These are phyloP conservation scores for Penicillium brasilianum DNA, from an alignment of 2,329 filamentous ascomycete species.

Conservation along the genomic window DNA sequence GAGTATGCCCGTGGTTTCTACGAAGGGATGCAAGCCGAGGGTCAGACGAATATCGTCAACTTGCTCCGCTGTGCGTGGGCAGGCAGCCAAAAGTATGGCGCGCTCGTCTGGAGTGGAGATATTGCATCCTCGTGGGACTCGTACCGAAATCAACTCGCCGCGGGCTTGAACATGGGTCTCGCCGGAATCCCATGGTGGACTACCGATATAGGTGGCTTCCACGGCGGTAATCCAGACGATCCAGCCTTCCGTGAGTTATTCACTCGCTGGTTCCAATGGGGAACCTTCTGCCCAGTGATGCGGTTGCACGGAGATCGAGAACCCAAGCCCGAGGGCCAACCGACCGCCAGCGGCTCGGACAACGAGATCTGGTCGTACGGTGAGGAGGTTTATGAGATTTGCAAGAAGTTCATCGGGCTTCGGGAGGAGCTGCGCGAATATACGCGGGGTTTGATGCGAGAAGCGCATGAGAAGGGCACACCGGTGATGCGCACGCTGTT, in stretches of 20 bases:
- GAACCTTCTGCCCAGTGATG: constrained; percentile 70
- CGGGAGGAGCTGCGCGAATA: constrained; percentile 65
- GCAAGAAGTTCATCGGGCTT: constrained; percentile 62
- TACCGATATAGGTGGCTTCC: constrained; percentile 73
- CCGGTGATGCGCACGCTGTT: constrained; percentile 68
- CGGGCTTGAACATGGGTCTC: constrained; percentile 69
- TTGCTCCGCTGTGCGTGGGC: constrained; percentile 63
- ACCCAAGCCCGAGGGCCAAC: constrained; percentile 51
- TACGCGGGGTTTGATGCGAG: constrained; percentile 62
- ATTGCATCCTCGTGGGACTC: constrained; percentile 68
- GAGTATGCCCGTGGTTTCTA: constrained; percentile 66
- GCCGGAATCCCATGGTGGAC: constrained; percentile 71
- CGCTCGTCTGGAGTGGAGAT: constrained; percentile 70
- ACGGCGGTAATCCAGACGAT: constrained; percentile 65
- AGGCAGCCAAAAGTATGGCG: constrained; percentile 66
- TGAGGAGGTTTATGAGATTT: constrained; percentile 63
- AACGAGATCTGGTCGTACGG: constrained; percentile 71
- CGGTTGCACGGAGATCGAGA: constrained; percentile 69
- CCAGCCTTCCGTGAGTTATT: constrained; percentile 66
- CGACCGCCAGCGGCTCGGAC: constrained; percentile 34
- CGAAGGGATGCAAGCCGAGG: constrained; percentile 60
- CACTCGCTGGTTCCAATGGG: constrained; percentile 73
- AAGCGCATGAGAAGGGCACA: constrained; percentile 63
- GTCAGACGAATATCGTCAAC: constrained; percentile 64
- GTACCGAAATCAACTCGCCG: constrained; percentile 64